Conservation (phyloP, 2,329 filamentous ascomycete species). For the Verticillium klebahnii region DNA sequence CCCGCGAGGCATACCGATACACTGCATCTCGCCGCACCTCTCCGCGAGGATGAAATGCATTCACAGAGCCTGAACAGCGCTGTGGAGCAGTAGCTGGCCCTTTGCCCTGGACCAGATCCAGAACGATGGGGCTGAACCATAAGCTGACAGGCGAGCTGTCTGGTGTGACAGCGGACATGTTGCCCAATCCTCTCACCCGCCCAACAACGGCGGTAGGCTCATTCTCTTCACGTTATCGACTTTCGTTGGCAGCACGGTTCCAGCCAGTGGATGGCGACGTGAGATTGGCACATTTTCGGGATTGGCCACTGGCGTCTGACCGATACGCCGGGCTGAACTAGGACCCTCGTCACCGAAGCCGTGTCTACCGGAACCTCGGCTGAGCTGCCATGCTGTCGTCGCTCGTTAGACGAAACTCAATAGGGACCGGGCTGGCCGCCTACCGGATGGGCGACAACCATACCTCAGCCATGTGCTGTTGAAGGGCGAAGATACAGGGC, state of each 20-base stretch:
- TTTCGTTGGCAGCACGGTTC: not conserved
- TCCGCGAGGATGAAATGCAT: not conserved
- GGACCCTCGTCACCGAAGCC: not conserved
- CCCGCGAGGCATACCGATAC: too few relatives aligned
- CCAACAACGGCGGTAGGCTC: not conserved
- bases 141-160: not conserved
- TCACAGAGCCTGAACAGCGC: too few relatives aligned
- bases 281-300: not conserved
- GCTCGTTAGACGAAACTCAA: too few relatives aligned
- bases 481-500: too few relatives aligned
- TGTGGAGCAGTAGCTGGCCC: not conserved
- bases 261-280: not conserved
- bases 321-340: not conserved
- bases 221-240: not conserved
- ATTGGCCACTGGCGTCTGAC: not conserved
- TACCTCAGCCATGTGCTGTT: too few relatives aligned
- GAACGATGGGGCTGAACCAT: not conserved
- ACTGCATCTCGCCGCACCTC: not conserved
- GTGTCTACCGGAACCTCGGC: too few relatives aligned
- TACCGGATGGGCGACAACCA: too few relatives aligned
- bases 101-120: not conserved
- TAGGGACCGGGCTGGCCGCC: too few relatives aligned
- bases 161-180: not conserved
- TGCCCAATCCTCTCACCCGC: not conserved
- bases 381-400: too few relatives aligned